Evolutionary conservation across 2,329 filamentous ascomycete genomes (phyloP).

Genomic region (Xylariaceae sp.): DNA sequence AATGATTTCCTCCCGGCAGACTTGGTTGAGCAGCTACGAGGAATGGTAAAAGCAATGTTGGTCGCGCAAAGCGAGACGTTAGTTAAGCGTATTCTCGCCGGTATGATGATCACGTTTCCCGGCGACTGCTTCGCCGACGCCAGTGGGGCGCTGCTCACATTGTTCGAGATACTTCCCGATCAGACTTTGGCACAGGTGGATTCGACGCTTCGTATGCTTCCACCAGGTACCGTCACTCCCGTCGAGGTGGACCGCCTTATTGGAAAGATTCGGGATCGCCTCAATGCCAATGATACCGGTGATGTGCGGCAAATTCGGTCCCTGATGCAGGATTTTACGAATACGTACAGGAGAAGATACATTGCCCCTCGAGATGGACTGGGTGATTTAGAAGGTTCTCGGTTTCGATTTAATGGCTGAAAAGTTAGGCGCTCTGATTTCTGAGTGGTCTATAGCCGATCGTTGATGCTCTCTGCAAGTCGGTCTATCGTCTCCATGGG

Average conservation of each 20-base stretch:
- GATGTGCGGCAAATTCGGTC: constrained; percentile 73
- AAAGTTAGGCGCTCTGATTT: neutral
- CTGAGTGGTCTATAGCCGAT: neutral
- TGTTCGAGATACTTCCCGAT: constrained; percentile 82
- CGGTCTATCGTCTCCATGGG: neutral
- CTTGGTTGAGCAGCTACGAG: constrained; percentile 66
- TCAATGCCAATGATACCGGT: constrained; percentile 59
- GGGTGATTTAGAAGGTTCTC: constrained; percentile 77
- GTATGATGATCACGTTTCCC: constrained; percentile 99
- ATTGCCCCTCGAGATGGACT: constrained; percentile 92
- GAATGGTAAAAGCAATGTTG: constrained; percentile 69
- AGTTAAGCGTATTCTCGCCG: constrained; percentile 85
- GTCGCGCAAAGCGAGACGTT: constrained; percentile 68
- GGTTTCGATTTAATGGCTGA: constrained; percentile 73
- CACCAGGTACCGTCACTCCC: constrained; percentile 73
- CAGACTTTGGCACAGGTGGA: constrained; percentile 81
- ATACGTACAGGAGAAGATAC: constrained; percentile 86
- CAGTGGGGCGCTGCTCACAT: constrained; percentile 81
- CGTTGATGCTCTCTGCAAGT: neutral
- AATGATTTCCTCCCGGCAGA: constrained; percentile 48
- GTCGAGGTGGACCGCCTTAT: constrained; percentile 79
- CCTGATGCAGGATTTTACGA: constrained; percentile 93
- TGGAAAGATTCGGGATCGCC: constrained; percentile 72
- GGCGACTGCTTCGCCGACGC: constrained; percentile 93
- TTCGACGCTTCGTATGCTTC: constrained; percentile 77